Conservation (phyloP, 2,329 filamentous ascomycete genomes). For the Fusarium musae region DNA sequence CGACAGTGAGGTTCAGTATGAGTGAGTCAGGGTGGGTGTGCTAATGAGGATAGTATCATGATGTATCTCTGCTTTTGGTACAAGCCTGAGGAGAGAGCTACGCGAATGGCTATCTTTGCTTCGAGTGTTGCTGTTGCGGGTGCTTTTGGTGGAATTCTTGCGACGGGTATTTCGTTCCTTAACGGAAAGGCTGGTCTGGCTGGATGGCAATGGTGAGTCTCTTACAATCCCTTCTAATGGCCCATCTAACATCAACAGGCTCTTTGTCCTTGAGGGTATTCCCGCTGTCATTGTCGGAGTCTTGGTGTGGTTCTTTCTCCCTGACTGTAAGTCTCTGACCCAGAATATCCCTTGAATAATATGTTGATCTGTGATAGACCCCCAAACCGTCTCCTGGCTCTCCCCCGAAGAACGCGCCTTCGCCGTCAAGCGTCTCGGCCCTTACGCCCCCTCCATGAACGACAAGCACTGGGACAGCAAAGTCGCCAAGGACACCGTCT, state of each 20-base stretch:
- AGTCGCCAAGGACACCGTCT: slow-evolving; percentile 47
- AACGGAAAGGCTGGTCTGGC: slow-evolving; percentile 58
- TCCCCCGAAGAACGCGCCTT: slow-evolving; percentile 49
- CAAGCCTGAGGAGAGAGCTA: slow-evolving; percentile 67
- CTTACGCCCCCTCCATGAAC: slow-evolving; percentile 48
- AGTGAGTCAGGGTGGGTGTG: not conserved
- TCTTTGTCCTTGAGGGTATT: slow-evolving; percentile 67
- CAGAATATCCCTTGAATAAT: no score
- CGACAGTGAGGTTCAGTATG: fast-evolving
- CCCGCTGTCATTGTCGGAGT: slow-evolving; percentile 47
- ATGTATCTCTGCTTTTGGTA: slow-evolving; percentile 74
- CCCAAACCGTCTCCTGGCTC: slow-evolving; percentile 49
- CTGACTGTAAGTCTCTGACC: slow-evolving; percentile 41
- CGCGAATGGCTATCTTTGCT: slow-evolving; percentile 69
- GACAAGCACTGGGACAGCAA: slow-evolving; percentile 50
- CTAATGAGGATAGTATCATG: slow-evolving; percentile 50
- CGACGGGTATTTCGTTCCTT: slow-evolving; percentile 60
- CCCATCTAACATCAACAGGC: slow-evolving; percentile 52
- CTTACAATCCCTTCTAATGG: fast-evolving
- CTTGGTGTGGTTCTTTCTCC: slow-evolving; percentile 47
- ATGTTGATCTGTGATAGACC: slow-evolving; percentile 1
- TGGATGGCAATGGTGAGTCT: slow-evolving; percentile 60
- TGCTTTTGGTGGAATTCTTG: slow-evolving; percentile 70
- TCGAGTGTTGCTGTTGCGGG: slow-evolving; percentile 67
- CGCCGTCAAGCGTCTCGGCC: slow-evolving; percentile 50